Conservation (phyloP, 2,329 filamentous ascomycete species). For the Beauveria varroae region DNA sequence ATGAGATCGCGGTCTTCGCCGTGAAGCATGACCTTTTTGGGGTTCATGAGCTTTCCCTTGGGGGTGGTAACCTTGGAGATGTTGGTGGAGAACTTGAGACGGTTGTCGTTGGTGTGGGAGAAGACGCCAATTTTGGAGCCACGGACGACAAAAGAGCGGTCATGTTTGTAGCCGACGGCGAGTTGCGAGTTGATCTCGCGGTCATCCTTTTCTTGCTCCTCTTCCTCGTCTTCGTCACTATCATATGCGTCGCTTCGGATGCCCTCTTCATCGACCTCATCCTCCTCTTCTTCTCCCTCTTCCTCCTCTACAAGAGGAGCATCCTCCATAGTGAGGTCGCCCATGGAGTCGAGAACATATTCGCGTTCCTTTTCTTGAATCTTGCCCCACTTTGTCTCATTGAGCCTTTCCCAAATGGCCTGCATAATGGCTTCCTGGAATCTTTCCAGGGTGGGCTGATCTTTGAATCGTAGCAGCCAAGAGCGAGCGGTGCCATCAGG, state of each 20-base stretch:
- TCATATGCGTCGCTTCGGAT: conserved; percentile 63
- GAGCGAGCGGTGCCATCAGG: conserved; percentile 86
- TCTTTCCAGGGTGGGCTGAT: conserved; percentile 68
- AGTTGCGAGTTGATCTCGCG: conserved; percentile 88
- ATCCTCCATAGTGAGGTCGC: conserved; percentile 89
- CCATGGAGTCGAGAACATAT: conserved; percentile 92
- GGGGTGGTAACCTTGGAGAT: conserved; percentile 94
- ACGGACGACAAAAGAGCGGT: conserved; percentile 92
- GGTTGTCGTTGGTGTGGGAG: conserved; percentile 89
- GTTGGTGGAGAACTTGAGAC: conserved; percentile 91
- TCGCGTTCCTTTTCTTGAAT: conserved; percentile 87
- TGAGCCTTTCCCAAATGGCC: conserved; percentile 92
- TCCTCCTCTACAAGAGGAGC: conserved; percentile 36
- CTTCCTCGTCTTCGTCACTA: conserved; percentile 68
- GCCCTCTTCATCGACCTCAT: conserved; percentile 50
- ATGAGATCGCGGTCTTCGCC: conserved; percentile 86
- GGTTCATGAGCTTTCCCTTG: conserved; percentile 78
- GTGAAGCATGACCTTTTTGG: conserved; percentile 95
- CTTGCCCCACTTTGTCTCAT: conserved; percentile 90
- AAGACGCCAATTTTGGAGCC: conserved; percentile 98
- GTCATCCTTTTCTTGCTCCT: conserved; percentile 57
- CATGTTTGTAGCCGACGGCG: conserved; percentile 93
- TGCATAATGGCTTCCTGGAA: conserved; percentile 96
- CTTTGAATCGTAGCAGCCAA: conserved; percentile 88
- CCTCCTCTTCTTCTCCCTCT: conserved; percentile 44